phyloP scores from a whole-genome alignment of 805 yeast species.

The Starmerella roubikii region DNA sequence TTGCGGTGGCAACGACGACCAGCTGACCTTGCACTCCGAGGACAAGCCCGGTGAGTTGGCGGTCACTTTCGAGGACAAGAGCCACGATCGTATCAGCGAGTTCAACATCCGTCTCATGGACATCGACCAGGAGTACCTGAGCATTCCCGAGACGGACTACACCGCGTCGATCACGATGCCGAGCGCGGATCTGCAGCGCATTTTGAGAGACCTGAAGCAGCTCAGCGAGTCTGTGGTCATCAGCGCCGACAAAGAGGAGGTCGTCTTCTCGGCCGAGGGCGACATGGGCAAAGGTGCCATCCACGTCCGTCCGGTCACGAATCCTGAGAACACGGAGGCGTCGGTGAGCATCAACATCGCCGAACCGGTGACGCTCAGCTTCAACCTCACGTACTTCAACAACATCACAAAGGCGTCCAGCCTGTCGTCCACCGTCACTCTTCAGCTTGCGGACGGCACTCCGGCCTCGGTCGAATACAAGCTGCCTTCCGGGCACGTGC shows the following conservation, averaged over 20 bases:
- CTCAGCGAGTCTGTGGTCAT: conserved; percentile 79
- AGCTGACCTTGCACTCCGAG: conserved; percentile 78
- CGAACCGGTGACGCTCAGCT: conserved; percentile 76
- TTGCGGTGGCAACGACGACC: conserved; percentile 83
- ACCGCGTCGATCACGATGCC: conserved; percentile 82
- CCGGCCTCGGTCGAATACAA: conserved; percentile 92
- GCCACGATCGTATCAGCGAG: conserved; percentile 83
- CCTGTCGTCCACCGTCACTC: conserved; percentile 60
- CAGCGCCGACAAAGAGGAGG: conserved; percentile 79
- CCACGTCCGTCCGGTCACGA: conserved; percentile 68
- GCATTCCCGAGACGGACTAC: conserved; percentile 86
- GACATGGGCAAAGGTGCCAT: conserved; percentile 82
- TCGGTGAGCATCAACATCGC: conserved; percentile 63
- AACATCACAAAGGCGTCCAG: conserved; percentile 87
- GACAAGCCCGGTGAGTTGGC: conserved; percentile 69
- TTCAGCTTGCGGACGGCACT: conserved; percentile 76
- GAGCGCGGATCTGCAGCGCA: conserved; percentile 72
- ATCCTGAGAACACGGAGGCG: conserved; percentile 63
- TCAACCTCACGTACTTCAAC: conserved; percentile 79
- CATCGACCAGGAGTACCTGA: conserved; percentile 85
- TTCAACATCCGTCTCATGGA: conserved; percentile 87
- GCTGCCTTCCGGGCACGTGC: conserved; percentile 79
- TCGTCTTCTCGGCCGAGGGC: conserved; percentile 81
- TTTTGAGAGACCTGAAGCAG: conserved; percentile 74
- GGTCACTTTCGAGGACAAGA: conserved; percentile 79